Evolutionary conservation across 1,284 basidiomycete genomes (phyloP).

Genomic region (Trichosporon ovoides): DNA sequence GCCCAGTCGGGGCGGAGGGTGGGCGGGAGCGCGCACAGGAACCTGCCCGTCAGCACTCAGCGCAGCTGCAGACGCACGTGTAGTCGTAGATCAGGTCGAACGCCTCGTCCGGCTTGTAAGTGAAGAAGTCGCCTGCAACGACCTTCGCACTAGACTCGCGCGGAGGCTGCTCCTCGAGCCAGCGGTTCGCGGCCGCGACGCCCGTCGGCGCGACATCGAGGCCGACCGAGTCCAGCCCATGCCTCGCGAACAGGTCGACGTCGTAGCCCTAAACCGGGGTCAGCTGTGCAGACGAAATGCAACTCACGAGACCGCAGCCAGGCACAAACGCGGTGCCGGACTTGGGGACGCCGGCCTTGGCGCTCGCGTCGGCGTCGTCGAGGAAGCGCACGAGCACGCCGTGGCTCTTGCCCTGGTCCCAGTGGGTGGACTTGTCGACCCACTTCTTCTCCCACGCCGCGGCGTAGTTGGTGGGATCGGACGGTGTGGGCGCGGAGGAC

Average conservation of each 20-base stretch:
- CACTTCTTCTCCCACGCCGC: constrained; percentile 28
- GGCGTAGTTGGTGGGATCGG: constrained; percentile 1
- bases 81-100: constrained; percentile 64
- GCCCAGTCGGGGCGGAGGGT: constrained; percentile 57
- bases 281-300: background rate
- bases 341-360: constrained; percentile 53
- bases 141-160: constrained; percentile 35
- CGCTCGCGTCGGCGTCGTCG: constrained; percentile 45
- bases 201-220: constrained; percentile 60
- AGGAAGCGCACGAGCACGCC: constrained; percentile 57
- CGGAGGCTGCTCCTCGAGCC: constrained; percentile 23
- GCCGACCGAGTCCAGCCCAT: constrained; percentile 55
- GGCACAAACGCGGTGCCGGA: constrained; percentile 61
- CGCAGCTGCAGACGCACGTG: constrained; percentile 61
- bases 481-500: background rate
- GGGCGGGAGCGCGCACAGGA: constrained; percentile 66
- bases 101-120: constrained; percentile 46
- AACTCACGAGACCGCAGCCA: constrained; percentile 62
- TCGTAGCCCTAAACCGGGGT: constrained; percentile 59
- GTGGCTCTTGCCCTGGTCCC: constrained; percentile 59
- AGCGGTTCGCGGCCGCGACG: constrained; percentile 55
- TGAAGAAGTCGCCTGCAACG: constrained; percentile 57
- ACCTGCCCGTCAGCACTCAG: constrained; percentile 49
- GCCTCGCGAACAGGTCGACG: constrained; percentile 54
- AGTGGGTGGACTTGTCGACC: constrained; percentile 48